Conservation (phyloP, 2,329 filamentous ascomycete species). For the Samsoniella hepiali region DNA sequence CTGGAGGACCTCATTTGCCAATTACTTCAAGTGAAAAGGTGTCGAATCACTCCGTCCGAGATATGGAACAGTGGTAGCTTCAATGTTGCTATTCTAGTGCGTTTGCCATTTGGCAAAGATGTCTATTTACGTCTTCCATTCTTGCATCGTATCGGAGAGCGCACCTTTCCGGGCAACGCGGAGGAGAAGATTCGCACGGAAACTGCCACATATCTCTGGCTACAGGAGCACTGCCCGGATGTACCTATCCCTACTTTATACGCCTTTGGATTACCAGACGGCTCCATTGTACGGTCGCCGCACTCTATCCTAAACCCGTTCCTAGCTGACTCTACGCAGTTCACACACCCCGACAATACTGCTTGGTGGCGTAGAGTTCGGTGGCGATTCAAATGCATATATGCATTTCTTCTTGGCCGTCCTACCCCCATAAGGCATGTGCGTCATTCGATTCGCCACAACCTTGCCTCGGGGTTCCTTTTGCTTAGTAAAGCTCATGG, state of each 20-base stretch:
- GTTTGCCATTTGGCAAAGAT: no score
- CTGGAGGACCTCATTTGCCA: no score
- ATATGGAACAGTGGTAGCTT: no score
- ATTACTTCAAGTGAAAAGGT: no score
- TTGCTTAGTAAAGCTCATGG: neutral
- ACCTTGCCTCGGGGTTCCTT: neutral
- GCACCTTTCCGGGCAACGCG: constrained; percentile 20
- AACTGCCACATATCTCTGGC: constrained; percentile 28
- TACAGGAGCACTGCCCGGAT: constrained; percentile 27
- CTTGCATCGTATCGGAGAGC: no score
- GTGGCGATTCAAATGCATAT: neutral
- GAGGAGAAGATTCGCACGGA: constrained; percentile 31
- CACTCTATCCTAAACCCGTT: no score
- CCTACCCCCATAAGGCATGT: neutral
- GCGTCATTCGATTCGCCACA: neutral
- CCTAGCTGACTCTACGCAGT: neutral
- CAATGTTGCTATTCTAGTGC: no score
- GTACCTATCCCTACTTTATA: constrained; percentile 27
- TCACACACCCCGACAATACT: neutral
- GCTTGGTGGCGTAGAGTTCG: neutral
- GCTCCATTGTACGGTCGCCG: constrained; percentile 19
- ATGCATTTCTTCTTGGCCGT: neutral
- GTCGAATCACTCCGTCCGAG: no score
- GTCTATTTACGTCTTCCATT: no score
- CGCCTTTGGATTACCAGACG: constrained; percentile 28